A percentile compares a stretch with the other conserved stretches of the same genome.
Conservation (phyloP, 2,329 filamentous ascomycete species). For the Aspergillus latus region DNA sequence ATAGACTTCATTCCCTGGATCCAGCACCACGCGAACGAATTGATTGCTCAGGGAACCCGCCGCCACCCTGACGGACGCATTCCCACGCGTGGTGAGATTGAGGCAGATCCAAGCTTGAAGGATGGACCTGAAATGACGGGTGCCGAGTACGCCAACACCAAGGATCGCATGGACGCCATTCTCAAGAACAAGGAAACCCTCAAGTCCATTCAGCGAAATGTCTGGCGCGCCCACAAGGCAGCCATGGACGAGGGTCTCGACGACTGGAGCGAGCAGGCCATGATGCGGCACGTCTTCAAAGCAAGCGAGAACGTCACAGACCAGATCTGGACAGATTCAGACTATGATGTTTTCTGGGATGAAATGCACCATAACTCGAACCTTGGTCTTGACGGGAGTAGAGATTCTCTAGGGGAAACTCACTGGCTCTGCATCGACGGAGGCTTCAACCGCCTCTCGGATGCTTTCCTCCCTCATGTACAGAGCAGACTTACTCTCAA, state of each 20-base stretch:
- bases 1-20: constrained; percentile 29
- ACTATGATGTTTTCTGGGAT: constrained; percentile 38
- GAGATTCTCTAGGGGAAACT: constrained; percentile 29
- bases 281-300: constrained; percentile 35
- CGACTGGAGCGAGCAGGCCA: constrained; percentile 28
- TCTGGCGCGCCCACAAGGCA: constrained; percentile 23
- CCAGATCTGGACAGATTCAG: constrained; percentile 27
- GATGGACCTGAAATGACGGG: constrained; percentile 18
- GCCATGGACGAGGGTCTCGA: constrained; percentile 28
- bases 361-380: constrained; percentile 19
- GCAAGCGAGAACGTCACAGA: constrained; percentile 42
- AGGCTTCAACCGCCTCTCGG: constrained; percentile 37
- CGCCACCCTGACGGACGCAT: constrained; percentile 24
- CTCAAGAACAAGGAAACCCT: constrained; percentile 20
- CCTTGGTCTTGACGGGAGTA: background rate
- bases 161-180: constrained; percentile 21
- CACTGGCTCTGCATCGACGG: constrained; percentile 34
- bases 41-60: constrained; percentile 21
- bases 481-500: constrained; percentile 24
- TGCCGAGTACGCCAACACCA: constrained; percentile 15
- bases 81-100: constrained; percentile 25
- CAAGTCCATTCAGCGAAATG: constrained; percentile 23
- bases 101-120: constrained; percentile 13
- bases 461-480: constrained; percentile 38
- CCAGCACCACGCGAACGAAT: constrained; percentile 26